Evolutionary conservation across 441 rosid genomes (phyloP).

Genomic region (Eruca vesicaria): DNA sequence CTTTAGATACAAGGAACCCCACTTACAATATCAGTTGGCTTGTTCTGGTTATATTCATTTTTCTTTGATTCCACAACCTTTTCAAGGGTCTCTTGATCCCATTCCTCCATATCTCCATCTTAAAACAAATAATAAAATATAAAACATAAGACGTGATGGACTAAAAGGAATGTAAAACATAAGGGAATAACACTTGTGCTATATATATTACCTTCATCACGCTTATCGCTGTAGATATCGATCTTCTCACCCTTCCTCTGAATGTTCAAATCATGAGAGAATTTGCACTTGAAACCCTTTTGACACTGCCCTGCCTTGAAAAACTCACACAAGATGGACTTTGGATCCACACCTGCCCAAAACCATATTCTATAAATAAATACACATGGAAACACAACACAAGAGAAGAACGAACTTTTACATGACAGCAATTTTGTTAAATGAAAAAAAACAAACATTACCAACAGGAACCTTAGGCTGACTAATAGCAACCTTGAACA

Average conservation of each 20-base stretch:
- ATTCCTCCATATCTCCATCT: conserved; percentile 54
- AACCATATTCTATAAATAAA: not conserved
- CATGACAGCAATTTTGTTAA: not conserved
- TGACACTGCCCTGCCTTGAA: conserved; percentile 87
- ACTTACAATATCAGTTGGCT: conserved; percentile 90
- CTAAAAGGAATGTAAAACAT: not conserved
- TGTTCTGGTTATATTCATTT: conserved; percentile 77
- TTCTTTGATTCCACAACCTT: conserved; percentile 88
- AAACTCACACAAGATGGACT: conserved; percentile 88
- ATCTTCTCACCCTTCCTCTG: conserved; percentile 96
- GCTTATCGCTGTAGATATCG: conserved; percentile 83
- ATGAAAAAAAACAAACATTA: conserved; percentile 30
- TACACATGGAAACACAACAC: not conserved
- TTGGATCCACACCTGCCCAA: conserved; percentile 82
- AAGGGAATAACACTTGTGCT: not conserved
- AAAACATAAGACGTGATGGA: not conserved
- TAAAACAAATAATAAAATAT: not conserved
- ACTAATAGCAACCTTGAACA: conserved; percentile 89
- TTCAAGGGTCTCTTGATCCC: conserved; percentile 97
- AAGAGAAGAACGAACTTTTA: too few species aligned
- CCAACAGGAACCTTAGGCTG: conserved; percentile 95
- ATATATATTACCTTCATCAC: conserved; percentile 52
- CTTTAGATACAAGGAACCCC: not conserved
- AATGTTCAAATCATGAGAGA: conserved; percentile 90
- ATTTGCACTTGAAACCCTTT: conserved; percentile 96